Conservation (phyloP, 257 asterid species). For the Solanum tarijense region DNA sequence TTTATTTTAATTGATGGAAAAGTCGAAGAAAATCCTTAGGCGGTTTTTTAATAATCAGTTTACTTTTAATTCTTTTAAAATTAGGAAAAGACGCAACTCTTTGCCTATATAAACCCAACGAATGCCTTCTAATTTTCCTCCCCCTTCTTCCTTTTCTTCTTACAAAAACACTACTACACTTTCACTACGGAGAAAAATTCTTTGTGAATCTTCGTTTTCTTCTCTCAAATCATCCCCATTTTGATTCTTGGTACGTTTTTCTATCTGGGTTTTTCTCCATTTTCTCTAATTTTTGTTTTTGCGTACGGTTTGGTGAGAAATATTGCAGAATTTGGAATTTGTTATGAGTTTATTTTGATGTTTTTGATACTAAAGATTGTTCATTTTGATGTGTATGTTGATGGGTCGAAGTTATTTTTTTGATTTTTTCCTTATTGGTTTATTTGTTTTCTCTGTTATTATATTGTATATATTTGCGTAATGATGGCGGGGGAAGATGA, state of each 20-base stretch:
- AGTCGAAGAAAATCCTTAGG: neutral
- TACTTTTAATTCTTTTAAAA: neutral
- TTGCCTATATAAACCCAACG: constrained; percentile 20
- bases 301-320: neutral
- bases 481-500: neutral
- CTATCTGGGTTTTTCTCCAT: neutral
- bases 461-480: neutral
- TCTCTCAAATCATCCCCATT: neutral
- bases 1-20: neutral
- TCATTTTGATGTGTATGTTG: neutral
- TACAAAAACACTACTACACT: neutral
- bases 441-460: neutral
- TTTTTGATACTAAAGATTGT: neutral
- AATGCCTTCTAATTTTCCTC: constrained; percentile 7
- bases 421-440: neutral
- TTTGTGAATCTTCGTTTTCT: neutral
- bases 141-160: constrained; percentile 9
- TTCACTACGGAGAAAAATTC: neutral
- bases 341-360: neutral
- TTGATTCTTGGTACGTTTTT: constrained; percentile 4
- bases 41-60: neutral
- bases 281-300: neutral
- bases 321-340: neutral
- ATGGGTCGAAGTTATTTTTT: neutral
- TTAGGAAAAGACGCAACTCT: constrained; percentile 5